phyloP scores from a whole-genome alignment of 2,329 filamentous ascomycete genomes.

The Plenodomus tracheiphilus region DNA sequence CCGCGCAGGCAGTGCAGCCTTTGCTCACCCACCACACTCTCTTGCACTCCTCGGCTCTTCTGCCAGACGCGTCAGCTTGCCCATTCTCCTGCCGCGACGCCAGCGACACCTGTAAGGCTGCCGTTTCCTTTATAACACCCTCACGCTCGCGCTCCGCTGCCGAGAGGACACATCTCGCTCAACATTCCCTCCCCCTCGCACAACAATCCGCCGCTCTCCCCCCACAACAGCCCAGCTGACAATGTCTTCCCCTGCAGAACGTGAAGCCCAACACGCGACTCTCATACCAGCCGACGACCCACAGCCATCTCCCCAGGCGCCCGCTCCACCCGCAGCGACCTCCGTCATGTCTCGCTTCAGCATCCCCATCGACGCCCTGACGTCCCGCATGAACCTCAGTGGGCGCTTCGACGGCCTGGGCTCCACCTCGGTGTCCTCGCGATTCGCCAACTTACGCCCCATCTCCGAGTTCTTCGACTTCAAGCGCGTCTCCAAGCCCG shows the following conservation, averaged over 20 bases:
- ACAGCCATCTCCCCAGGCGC: constrained; percentile 7
- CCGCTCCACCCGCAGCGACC: constrained; percentile 6
- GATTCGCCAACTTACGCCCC: constrained; percentile 91
- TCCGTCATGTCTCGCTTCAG: constrained; percentile 78
- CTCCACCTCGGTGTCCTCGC: constrained; percentile 73
- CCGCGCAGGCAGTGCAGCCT: constrained; percentile 1
- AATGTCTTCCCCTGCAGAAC: constrained; percentile 31
- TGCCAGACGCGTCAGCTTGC: constrained; percentile 30
- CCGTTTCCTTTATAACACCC: constrained; percentile 21
- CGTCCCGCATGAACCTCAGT: constrained; percentile 82
- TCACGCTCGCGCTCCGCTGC: not conserved
- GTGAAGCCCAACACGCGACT: constrained; percentile 33
- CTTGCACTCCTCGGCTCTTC: constrained; percentile 9
- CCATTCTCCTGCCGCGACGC: constrained; percentile 10
- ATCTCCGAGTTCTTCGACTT: constrained; percentile 93
- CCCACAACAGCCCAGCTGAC: constrained; percentile 20
- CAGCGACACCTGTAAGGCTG: constrained; percentile 29
- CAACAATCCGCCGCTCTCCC: constrained; percentile 4
- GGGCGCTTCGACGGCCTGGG: constrained; percentile 85
- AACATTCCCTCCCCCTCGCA: constrained; percentile 3
- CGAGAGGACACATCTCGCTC: constrained; percentile 37
- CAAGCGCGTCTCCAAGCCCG: constrained; percentile 93
- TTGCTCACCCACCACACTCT: constrained; percentile 11
- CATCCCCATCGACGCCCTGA: constrained; percentile 89
- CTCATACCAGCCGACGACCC: constrained; percentile 24